Evolutionary conservation across 805 yeast species (phyloP).

Genomic region (Barnettozyma californica): DNA sequence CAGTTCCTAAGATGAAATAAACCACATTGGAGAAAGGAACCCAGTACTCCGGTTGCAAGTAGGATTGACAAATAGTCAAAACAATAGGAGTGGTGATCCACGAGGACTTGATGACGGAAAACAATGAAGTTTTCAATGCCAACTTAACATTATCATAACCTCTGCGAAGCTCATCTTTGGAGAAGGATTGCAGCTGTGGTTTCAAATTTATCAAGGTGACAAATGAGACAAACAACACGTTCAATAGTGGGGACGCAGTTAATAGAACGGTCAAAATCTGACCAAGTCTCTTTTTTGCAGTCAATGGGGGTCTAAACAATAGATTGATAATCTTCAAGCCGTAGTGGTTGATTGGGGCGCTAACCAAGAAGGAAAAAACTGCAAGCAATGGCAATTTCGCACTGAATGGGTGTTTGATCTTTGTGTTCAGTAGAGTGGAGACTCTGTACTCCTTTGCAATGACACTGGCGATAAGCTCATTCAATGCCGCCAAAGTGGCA

Average conservation of each 20-base stretch:
- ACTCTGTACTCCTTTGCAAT: constrained; percentile 41
- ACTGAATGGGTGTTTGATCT: constrained; percentile 21
- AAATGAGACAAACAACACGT: constrained; percentile 46
- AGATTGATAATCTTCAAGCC: constrained; percentile 42
- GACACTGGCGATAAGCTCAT: constrained; percentile 51
- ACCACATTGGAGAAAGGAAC: constrained; percentile 55
- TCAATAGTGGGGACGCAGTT: constrained; percentile 51
- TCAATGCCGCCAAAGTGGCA: constrained; percentile 48
- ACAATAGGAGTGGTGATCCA: constrained; percentile 49
- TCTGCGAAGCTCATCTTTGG: constrained; percentile 14
- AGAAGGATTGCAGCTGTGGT: constrained; percentile 14
- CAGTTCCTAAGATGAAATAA: constrained; percentile 56
- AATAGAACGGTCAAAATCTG: constrained; percentile 48
- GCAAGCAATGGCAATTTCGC: constrained; percentile 48
- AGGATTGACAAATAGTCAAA: constrained; percentile 51
- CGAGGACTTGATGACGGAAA: constrained; percentile 45
- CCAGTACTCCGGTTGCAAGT: constrained; percentile 55
- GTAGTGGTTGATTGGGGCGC: constrained; percentile 55
- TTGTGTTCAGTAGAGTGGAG: constrained; percentile 13
- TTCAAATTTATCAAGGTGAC: constrained; percentile 42
- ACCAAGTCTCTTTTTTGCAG: constrained; percentile 34
- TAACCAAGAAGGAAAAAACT: constrained; percentile 46
- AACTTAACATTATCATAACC: constrained; percentile 17
- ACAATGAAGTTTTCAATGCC: constrained; percentile 36
- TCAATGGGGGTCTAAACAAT: constrained; percentile 39